A percentile compares a stretch with the other conserved stretches of the same genome.
These are phyloP conservation scores for Wickerhamomyces silvicola DNA, from an alignment of 805 yeast species.

Conservation along the genomic window DNA sequence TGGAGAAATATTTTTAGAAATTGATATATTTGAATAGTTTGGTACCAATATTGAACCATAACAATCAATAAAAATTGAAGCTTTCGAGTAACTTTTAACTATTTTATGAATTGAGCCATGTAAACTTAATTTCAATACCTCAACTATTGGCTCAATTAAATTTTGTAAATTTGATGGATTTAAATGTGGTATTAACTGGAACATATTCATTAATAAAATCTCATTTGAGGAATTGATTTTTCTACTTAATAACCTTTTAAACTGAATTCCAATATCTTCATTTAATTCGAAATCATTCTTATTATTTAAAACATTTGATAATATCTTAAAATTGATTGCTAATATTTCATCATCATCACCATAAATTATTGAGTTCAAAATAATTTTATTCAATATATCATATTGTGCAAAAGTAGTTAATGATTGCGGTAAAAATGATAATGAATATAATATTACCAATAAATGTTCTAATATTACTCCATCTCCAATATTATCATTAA, in stretches of 20 bases:
- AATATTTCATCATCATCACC: constrained; percentile 3
- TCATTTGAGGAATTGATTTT: neutral
- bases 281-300: neutral
- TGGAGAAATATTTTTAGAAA: constrained; percentile 14
- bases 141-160: constrained; percentile 8
- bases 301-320: constrained; percentile 3
- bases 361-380: constrained; percentile 2
- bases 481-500: constrained; percentile 2
- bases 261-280: neutral
- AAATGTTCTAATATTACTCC: constrained; percentile 9
- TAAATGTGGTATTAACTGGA: constrained; percentile 17
- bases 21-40: constrained; percentile 11
- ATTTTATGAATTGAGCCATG: no score
- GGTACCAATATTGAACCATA: constrained; percentile 13
- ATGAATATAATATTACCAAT: constrained; percentile 18
- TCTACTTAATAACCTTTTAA: neutral
- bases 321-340: constrained; percentile 3
- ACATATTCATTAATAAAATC: constrained; percentile 8
- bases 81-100: constrained; percentile 2
- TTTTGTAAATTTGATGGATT: constrained; percentile 11
- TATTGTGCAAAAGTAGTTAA: no score
- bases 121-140: constrained; percentile 7
- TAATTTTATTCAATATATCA: constrained; percentile 6
- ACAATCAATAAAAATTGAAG: constrained; percentile 9
- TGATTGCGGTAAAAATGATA: constrained; percentile 5